Evolutionary conservation across 2,329 filamentous ascomycete species (phyloP).

Genomic region (Endoconidiophora polonica): DNA sequence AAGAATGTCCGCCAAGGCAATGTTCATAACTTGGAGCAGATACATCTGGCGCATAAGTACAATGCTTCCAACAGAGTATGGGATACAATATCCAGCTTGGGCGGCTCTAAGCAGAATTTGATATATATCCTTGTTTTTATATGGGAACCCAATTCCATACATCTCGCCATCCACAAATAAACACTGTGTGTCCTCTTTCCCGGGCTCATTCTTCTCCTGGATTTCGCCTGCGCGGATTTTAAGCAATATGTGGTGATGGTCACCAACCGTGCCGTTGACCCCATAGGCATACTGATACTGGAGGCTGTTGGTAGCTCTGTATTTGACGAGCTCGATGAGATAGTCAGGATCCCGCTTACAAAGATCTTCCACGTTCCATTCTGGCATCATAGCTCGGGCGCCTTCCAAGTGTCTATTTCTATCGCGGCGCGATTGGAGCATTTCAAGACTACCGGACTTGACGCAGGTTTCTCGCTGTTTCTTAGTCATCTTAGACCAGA

Average conservation of each 20-base stretch:
- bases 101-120: slow-evolving; percentile 15
- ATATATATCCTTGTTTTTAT: slow-evolving; percentile 9
- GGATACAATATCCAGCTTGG: slow-evolving; percentile 16
- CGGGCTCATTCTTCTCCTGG: neutral
- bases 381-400: slow-evolving; percentile 25
- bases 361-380: slow-evolving; percentile 28
- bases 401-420: slow-evolving; percentile 18
- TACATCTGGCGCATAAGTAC: slow-evolving; percentile 24
- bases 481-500: slow-evolving; percentile 25
- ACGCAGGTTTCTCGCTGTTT: slow-evolving; percentile 21
- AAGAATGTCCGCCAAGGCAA: slow-evolving; percentile 28
- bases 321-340: slow-evolving; percentile 23
- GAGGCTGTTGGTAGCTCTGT: slow-evolving; percentile 22
- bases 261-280: slow-evolving; percentile 20
- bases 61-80: slow-evolving; percentile 20
- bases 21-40: slow-evolving; percentile 23
- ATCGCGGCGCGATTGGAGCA: slow-evolving; percentile 23
- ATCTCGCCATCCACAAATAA: slow-evolving; percentile 21
- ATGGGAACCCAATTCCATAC: slow-evolving; percentile 23
- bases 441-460: slow-evolving; percentile 20
- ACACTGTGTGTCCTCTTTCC: slow-evolving; percentile 17
- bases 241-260: slow-evolving; percentile 21
- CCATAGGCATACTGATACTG: slow-evolving; percentile 21
- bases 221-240: slow-evolving; percentile 10
- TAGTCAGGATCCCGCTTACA: slow-evolving; percentile 21